These are phyloP conservation scores for Calocybe gambosa DNA, from an alignment of 1,284 basidiomycete genomes.

Conservation along the genomic window DNA sequence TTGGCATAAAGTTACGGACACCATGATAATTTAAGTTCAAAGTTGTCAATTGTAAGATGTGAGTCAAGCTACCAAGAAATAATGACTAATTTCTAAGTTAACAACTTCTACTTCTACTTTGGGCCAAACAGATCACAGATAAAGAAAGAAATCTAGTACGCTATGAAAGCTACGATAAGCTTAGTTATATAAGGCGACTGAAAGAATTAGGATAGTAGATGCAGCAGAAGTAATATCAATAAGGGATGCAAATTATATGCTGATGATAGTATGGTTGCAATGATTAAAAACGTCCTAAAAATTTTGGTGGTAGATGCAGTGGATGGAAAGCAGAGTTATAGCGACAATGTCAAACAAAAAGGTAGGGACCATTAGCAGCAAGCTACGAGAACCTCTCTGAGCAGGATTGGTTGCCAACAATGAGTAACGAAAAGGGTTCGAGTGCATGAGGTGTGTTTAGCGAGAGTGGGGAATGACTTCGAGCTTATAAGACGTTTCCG, in stretches of 20 bases:
- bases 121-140: not conserved
- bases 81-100: constrained; percentile 7
- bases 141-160: constrained; percentile 5
- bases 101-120: not conserved
- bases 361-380: constrained; percentile 18
- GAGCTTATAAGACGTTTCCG: constrained; percentile 64
- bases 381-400: constrained; percentile 11
- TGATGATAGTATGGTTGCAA: constrained; percentile 24
- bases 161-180: not conserved
- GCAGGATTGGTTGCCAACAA: constrained; percentile 15
- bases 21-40: constrained; percentile 13
- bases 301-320: constrained; percentile 20
- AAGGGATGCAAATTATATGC: constrained; percentile 13
- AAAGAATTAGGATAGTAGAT: constrained; percentile 2
- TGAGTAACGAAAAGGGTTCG: constrained; percentile 8
- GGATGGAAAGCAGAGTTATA: constrained; percentile 26
- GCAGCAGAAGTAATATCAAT: constrained; percentile 4
- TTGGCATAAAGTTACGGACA: constrained; percentile 44
- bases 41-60: constrained; percentile 1
- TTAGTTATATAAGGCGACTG: not conserved
- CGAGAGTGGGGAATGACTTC: constrained; percentile 43
- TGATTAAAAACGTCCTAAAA: constrained; percentile 25
- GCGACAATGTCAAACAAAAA: constrained; percentile 23
- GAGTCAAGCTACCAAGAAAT: constrained; percentile 7
- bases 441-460: constrained; percentile 20